Base-by-base conservation (phyloP, 2,329 filamentous ascomycete species). In the Aspergillus pseudoglaucus region DNA sequence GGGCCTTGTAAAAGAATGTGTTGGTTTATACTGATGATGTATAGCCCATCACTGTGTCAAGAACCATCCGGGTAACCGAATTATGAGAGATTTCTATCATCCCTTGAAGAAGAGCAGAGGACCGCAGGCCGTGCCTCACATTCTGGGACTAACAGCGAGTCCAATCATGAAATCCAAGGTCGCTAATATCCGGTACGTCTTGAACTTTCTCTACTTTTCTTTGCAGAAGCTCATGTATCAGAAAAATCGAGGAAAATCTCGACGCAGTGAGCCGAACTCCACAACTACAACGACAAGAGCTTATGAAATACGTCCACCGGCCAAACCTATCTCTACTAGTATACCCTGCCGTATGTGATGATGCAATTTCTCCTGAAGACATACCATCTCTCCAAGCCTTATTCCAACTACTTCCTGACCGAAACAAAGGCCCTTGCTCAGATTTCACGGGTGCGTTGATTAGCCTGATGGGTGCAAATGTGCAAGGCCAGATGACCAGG, bases 131-230 rank as follows among this genome's bases (percentile, higher is more conserved):
- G 60, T 72, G 7, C 90, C 90, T 0, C 73, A 75, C 17, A 84
- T 95, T 23, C 72, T 95, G 4, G 90, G 89, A 0, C 73, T 95
- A 20, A 90, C 85, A 6, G 90, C 90, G 1, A 94, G 87, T 52
- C 89, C 89, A 0, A 78, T 88, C 3, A 81, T 85, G 54, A 80
- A 75, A 47, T 80, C 78, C 1, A 77, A 76, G 4, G 25, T 30
- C 25, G 25, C 25, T 30, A 10, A 30, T 30, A 30, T 30, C 10
- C 37, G 17, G 10, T 20, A 9, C 37, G 17, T 20, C 37, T 12
- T 39, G 15, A 2, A 2, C 3, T 9, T n/a, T 9, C n/a, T 35
- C 6, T 35, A 7, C 2, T 6, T 35, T 35, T 35, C 7, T 35
- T 35, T 35, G 10, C 25, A 30, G 4, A 30, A 10, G 10, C 25